A percentile compares a stretch with the other conserved stretches of the same genome.
Conservation (phyloP, 2,329 filamentous ascomycete genomes). For the Mollisiaceae sp. region DNA sequence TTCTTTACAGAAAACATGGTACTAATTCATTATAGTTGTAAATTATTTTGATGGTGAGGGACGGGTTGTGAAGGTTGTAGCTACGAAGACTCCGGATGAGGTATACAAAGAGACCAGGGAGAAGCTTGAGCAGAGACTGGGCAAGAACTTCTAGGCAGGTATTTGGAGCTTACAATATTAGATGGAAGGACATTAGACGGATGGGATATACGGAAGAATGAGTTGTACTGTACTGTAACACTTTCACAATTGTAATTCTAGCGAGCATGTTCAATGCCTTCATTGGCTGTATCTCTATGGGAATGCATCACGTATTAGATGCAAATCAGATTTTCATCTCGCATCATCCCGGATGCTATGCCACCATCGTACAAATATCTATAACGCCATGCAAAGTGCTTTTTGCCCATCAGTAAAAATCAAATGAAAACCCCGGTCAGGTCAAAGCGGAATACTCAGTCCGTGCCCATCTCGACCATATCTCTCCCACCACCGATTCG, state of each 20-base stretch:
- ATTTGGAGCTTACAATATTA: background rate
- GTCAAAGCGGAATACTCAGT: constrained; percentile 32
- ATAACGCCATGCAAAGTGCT: constrained; percentile 34
- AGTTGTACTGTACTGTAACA: constrained; percentile 16
- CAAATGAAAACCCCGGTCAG: background rate
- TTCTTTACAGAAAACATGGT: no score
- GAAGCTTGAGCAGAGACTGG: constrained; percentile 56
- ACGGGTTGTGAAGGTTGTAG: constrained; percentile 80
- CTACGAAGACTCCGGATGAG: constrained; percentile 68
- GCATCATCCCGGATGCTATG: constrained; percentile 43
- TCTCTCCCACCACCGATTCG: constrained; percentile 42
- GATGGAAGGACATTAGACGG: constrained; percentile 16
- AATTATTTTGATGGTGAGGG: constrained; percentile 78
- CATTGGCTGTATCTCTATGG: background rate
- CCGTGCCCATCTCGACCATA: constrained; percentile 44
- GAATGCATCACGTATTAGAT: constrained; percentile 4
- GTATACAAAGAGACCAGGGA: constrained; percentile 61
- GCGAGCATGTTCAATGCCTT: constrained; percentile 24
- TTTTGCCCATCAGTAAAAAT: constrained; percentile 20
- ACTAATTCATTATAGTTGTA: constrained; percentile 56
- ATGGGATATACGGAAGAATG: constrained; percentile 14
- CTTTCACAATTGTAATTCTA: constrained; percentile 32
- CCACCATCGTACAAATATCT: constrained; percentile 38
- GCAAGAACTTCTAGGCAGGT: constrained; percentile 47
- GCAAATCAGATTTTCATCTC: constrained; percentile 25